These are phyloP conservation scores for Letharia lupina DNA, from an alignment of 495 filamentous ascomycete species.

Conservation along the genomic window DNA sequence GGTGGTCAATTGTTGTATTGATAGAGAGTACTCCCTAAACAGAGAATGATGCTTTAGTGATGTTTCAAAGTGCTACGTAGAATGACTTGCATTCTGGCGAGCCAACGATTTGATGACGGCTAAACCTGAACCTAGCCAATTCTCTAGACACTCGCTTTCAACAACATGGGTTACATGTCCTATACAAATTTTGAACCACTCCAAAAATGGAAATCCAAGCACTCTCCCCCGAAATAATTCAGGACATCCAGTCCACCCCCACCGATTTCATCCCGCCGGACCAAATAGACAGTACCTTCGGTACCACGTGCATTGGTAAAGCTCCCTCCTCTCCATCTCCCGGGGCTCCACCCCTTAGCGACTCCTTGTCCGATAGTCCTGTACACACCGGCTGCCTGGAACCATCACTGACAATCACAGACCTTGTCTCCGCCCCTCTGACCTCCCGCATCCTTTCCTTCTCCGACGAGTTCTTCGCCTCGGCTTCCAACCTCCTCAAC, in stretches of 20 bases:
- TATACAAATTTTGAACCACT: neutral
- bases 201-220: constrained; percentile 23
- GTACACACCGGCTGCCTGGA: constrained; percentile 14
- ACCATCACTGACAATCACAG: constrained; percentile 29
- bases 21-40: neutral
- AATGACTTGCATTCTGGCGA: neutral
- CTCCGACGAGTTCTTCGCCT: constrained; percentile 87
- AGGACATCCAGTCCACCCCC: constrained; percentile 18
- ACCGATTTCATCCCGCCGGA: constrained; percentile 33
- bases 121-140: neutral
- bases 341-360: neutral
- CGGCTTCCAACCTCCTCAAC: constrained; percentile 69
- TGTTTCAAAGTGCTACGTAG: neutral
- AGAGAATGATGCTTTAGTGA: neutral
- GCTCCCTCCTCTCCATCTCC: constrained; percentile 1
- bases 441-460: constrained; percentile 65
- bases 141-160: neutral
- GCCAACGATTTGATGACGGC: neutral
- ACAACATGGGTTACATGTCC: neutral
- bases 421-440: constrained; percentile 67
- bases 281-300: constrained; percentile 65
- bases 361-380: neutral
- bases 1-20: neutral
- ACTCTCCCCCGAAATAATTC: constrained; percentile 24
- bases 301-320: constrained; percentile 58